These are phyloP conservation scores for Aulographum hederae DNA, from an alignment of 2,329 filamentous ascomycete genomes.

Conservation along the genomic window DNA sequence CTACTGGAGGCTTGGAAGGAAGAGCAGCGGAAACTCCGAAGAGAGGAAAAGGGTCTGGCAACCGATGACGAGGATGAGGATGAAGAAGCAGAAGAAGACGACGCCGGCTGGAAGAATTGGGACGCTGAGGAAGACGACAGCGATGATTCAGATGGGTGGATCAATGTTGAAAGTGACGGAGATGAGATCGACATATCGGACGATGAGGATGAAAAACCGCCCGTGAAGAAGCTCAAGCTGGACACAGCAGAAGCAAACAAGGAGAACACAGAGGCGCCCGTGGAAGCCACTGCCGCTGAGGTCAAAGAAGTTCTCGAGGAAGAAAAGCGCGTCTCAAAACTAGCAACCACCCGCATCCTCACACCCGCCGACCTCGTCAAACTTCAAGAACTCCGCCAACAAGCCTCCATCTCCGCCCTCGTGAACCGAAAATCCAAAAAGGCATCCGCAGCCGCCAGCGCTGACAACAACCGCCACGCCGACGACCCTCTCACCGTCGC, in stretches of 20 bases:
- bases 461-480: conserved; percentile 34
- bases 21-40: conserved; percentile 62
- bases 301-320: too few species aligned
- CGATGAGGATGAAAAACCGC: conserved; percentile 53
- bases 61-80: conserved; percentile 42
- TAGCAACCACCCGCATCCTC: conserved; percentile 85
- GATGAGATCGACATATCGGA: conserved; percentile 58
- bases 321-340: conserved; percentile 34
- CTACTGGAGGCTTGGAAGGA: conserved; percentile 86
- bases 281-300: conserved; percentile 9
- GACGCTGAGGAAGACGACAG: conserved; percentile 42
- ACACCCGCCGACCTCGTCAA: conserved; percentile 94
- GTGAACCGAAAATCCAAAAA: conserved; percentile 23
- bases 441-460: conserved; percentile 8
- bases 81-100: conserved; percentile 38
- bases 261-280: conserved; percentile 2
- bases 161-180: conserved; percentile 68
- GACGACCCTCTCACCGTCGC: conserved; percentile 83
- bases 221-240: conserved; percentile 45
- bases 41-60: conserved; percentile 47
- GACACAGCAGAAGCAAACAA: conserved; percentile 21
- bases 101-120: conserved; percentile 37
- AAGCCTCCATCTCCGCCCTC: conserved; percentile 50
- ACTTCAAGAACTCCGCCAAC: conserved; percentile 67
- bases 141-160: conserved; percentile 76